Percentiles rank a stretch among this genome's conserved stretches.
Conservation (phyloP, 768 basidiomycete species). For the Leccinellum albellum region DNA sequence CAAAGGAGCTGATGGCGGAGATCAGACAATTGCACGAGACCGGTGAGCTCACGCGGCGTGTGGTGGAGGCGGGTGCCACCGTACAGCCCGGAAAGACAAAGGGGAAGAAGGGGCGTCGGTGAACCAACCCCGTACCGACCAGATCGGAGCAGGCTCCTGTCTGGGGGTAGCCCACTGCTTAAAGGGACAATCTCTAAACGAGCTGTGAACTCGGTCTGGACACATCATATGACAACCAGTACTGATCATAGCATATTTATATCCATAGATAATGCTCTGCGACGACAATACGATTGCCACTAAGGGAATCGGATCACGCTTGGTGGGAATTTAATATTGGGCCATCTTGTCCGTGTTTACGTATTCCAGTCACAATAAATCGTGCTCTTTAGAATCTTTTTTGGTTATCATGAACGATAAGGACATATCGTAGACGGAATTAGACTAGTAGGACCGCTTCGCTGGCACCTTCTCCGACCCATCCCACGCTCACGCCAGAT, state of each 20-base stretch:
- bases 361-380: background rate
- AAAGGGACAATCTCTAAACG: background rate
- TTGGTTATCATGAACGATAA: background rate
- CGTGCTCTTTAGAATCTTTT: background rate
- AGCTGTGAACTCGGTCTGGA: background rate
- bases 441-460: background rate
- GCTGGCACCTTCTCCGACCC: constrained; percentile 11
- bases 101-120: constrained; percentile 37
- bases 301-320: background rate
- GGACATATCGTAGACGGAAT: background rate
- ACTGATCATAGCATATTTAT: background rate
- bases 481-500: constrained; percentile 40
- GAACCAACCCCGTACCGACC: background rate
- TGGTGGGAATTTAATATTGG: background rate
- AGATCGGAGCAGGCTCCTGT: constrained; percentile 5
- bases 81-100: constrained; percentile 54
- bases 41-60: constrained; percentile 49
- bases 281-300: constrained; percentile 6
- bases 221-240: background rate
- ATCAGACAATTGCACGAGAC: constrained; percentile 47
- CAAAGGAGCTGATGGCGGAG: constrained; percentile 35
- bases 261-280: constrained; percentile 7
- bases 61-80: constrained; percentile 55
- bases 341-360: background rate
- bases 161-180: background rate